Evolutionary conservation across 2,329 filamentous ascomycete genomes (phyloP).

Genomic region (Capronia americana): DNA sequence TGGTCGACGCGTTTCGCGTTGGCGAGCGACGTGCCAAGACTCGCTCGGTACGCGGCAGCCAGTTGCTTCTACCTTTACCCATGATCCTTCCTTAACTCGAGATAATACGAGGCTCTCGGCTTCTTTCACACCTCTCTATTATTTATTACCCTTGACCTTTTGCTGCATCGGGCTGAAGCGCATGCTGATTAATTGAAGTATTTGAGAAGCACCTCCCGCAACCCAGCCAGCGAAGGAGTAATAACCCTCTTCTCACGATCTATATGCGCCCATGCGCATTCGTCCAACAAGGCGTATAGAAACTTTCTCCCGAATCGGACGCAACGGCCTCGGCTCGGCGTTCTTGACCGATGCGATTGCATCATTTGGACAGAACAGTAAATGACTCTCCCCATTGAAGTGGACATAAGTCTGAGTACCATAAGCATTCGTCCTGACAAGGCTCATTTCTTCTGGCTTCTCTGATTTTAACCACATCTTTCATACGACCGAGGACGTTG

Average conservation of each 20-base stretch:
- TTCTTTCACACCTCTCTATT: background rate
- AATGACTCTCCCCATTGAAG: background rate
- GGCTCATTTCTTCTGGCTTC: background rate
- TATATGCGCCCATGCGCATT: background rate
- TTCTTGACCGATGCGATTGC: background rate
- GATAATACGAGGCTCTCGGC: background rate
- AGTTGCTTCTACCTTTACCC: background rate
- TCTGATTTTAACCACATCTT: constrained; percentile 10
- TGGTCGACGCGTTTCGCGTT: background rate
- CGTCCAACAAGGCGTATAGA: background rate
- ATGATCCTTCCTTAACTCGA: background rate
- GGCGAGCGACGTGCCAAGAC: background rate
- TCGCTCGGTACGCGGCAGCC: background rate
- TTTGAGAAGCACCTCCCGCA: background rate
- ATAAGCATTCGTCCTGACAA: background rate
- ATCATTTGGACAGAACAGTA: background rate
- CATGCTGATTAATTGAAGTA: constrained; percentile 8
- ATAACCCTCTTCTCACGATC: background rate
- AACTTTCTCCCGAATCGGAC: constrained; percentile 7
- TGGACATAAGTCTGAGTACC: background rate
- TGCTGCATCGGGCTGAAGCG: constrained; percentile 3
- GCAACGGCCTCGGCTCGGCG: background rate
- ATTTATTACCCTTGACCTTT: background rate
- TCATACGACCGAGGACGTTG: background rate
- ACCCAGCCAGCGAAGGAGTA: background rate